These are phyloP conservation scores for Naegleria lovaniensis DNA, from an alignment of 208 protist genomes.

Conservation along the genomic window DNA sequence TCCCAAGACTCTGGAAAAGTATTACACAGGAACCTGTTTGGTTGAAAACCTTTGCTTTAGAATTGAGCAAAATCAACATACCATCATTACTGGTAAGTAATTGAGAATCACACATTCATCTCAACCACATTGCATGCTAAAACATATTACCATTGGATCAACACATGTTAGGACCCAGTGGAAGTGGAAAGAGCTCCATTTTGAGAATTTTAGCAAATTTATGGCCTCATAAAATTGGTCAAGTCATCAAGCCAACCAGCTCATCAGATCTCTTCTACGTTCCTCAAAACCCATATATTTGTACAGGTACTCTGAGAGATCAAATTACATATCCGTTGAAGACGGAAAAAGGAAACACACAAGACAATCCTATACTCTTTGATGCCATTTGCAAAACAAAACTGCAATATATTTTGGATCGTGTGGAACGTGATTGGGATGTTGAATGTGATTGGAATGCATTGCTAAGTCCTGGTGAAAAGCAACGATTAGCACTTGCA, in stretches of 20 bases:
- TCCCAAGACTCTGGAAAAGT: not conserved
- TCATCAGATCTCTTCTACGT: not conserved
- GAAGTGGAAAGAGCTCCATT: constrained; percentile 41
- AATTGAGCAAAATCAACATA: not conserved
- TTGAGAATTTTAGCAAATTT: constrained; percentile 42
- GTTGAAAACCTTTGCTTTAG: not conserved
- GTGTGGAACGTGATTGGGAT: not conserved
- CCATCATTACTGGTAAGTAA: not conserved
- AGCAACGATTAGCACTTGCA: constrained; percentile 43
- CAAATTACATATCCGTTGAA: constrained; percentile 45
- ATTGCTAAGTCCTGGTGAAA: not conserved
- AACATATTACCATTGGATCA: no score
- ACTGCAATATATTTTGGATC: not conserved
- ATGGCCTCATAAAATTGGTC: constrained; percentile 32
- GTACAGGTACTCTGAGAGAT: constrained; percentile 39
- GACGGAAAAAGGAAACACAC: not conserved
- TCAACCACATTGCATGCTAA: no score
- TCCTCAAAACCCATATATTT: constrained; percentile 36
- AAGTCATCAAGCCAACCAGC: constrained; percentile 22
- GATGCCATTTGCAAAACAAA: not conserved
- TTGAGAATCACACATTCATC: not conserved
- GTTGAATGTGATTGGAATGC: not conserved
- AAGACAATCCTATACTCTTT: not conserved
- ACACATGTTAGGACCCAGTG: constrained; percentile 25
- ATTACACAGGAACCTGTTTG: not conserved